phyloP scores from a whole-genome alignment of 805 yeast genomes.

The Huiozyma naganishii region DNA sequence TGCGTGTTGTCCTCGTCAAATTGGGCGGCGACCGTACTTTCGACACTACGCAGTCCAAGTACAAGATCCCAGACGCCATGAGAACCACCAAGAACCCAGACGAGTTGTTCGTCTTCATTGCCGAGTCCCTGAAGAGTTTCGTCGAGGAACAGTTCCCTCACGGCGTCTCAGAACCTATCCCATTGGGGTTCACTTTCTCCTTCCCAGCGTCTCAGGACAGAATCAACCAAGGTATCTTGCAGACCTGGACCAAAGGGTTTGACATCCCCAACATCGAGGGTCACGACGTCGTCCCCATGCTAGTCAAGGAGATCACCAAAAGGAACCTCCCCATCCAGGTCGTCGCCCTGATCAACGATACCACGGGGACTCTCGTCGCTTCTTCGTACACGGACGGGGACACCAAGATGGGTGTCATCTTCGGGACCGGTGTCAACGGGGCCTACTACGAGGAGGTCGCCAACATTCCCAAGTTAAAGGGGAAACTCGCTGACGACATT shows the following conservation, averaged over 20 bases:
- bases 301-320: conserved; percentile 61
- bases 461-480: conserved; percentile 73
- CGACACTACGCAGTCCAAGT: conserved; percentile 80
- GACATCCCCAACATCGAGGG: conserved; percentile 92
- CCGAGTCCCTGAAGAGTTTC: conserved; percentile 65
- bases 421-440: conserved; percentile 97
- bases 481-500: conserved; percentile 55
- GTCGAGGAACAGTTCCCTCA: conserved; percentile 57
- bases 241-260: conserved; percentile 97
- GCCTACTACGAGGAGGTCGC: conserved; percentile 76
- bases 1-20: conserved; percentile 82
- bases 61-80: conserved; percentile 61
- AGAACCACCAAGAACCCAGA: conserved; percentile 65
- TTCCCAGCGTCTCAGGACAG: conserved; percentile 80
- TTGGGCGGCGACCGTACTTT: conserved; percentile 77
- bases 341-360: conserved; percentile 89
- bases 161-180: conserved; percentile 50
- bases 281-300: conserved; percentile 84
- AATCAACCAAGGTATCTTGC: conserved; percentile 77
- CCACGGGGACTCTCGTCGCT: conserved; percentile 94
- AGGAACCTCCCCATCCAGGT: conserved; percentile 68
- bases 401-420: conserved; percentile 88
- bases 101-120: conserved; percentile 78
- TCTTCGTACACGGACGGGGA: conserved; percentile 84
- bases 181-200: conserved; percentile 91